Evolutionary conservation across 1,284 basidiomycete genomes (phyloP).

Genomic region (Ustilago trichophora): DNA sequence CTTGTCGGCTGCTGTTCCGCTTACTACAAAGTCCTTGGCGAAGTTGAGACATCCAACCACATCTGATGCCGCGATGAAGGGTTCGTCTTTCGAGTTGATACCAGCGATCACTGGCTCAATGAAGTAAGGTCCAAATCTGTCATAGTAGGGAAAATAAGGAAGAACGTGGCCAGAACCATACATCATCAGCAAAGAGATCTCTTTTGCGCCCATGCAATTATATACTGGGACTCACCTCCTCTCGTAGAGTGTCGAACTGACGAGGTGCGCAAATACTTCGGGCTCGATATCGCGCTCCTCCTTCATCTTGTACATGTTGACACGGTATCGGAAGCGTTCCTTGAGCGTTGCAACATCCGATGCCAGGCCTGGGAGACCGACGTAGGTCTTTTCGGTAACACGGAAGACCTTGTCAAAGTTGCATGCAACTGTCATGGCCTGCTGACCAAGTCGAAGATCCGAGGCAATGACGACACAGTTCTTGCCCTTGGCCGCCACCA

Average conservation of each 20-base stretch:
- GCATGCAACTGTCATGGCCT: constrained; percentile 85
- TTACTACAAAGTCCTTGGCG: constrained; percentile 95
- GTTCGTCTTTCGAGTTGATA: constrained; percentile 78
- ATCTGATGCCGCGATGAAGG: constrained; percentile 96
- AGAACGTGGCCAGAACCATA: too few relatives aligned
- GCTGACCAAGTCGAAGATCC: constrained; percentile 90
- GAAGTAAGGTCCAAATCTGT: constrained; percentile 95
- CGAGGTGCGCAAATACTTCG: constrained; percentile 92
- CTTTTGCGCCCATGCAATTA: too few relatives aligned
- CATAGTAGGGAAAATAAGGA: too few relatives aligned
- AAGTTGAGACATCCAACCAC: constrained; percentile 95
- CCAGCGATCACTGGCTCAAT: constrained; percentile 97
- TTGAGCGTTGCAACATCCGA: constrained; percentile 91
- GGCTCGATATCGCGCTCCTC: constrained; percentile 97
- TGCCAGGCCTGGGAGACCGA: constrained; percentile 91
- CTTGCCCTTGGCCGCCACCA: constrained; percentile 98
- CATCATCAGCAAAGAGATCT: too few relatives aligned
- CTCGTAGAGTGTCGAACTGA: constrained; percentile 97
- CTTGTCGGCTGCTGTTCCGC: constrained; percentile 89
- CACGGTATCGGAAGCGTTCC: constrained; percentile 75
- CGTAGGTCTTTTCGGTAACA: constrained; percentile 88
- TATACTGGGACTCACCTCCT: too few relatives aligned
- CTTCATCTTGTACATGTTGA: constrained; percentile 99
- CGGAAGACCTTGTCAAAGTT: constrained; percentile 98
- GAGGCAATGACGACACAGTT: constrained; percentile 98